Conservation (phyloP, 768 basidiomycete species). For the Cystofilobasidium ferigula region DNA sequence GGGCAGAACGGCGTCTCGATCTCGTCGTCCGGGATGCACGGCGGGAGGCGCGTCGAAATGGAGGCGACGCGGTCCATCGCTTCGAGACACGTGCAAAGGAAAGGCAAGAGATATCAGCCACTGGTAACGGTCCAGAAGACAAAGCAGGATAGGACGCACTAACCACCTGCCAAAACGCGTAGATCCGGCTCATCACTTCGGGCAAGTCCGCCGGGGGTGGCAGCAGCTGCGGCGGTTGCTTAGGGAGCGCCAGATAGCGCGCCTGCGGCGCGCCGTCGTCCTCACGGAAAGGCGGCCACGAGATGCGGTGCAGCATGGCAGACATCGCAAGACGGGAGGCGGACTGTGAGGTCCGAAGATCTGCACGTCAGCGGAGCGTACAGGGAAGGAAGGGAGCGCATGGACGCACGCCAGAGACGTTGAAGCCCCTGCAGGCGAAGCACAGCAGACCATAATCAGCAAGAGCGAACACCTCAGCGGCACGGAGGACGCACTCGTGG, state of each 20-base stretch:
- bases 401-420: too few species aligned
- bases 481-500: neutral
- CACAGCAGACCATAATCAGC: too few species aligned
- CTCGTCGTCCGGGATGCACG: neutral
- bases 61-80: neutral
- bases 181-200: neutral
- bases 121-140: neutral
- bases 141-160: neutral
- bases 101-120: neutral
- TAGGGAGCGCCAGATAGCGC: neutral
- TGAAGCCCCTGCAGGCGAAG: too few species aligned
- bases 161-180: neutral
- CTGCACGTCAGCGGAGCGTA: too few species aligned
- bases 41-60: neutral
- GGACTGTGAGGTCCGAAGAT: too few species aligned
- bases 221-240: neutral
- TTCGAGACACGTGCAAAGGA: too few species aligned
- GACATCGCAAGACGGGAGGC: neutral
- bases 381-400: too few species aligned
- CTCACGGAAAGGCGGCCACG: neutral
- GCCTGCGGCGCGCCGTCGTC: neutral
- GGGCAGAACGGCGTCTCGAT: neutral
- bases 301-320: neutral
- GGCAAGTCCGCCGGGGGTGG: neutral
- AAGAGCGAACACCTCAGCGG: too few species aligned